Base-by-base conservation (phyloP, 2,329 filamentous ascomycete genomes). In the Sporothrix mexicana region DNA sequence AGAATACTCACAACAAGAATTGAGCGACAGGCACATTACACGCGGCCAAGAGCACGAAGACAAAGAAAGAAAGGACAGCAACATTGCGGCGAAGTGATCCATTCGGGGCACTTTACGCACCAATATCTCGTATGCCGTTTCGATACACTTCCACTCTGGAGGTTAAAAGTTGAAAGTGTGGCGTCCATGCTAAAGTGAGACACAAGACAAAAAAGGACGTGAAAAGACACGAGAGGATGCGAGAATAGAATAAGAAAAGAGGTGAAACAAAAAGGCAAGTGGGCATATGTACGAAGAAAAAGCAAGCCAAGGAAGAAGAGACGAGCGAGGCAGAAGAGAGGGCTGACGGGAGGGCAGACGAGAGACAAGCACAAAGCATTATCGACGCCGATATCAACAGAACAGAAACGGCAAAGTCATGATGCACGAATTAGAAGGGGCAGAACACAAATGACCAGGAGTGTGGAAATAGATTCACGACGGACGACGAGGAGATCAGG, bases 11-110 rank as follows among this genome's bases (percentile, higher is more conserved):
- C 23, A 17, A 62, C 13, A 41, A n/a, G 59, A 20, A 15, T 15
- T 41, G 36, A 10, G 13, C 15, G 25, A n/a, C 12, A 17, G 57
- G 25, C 3, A 9, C 23, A 41, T 6, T 17, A 17, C 59, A 62
- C 59, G n/a, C 8, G 13, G 51, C 51, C 51, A 51, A 62, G 57
- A 62, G n/a, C n/a, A n/a, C n/a, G n/a, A n/a, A n/a, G n/a, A n/a
- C n/a, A n/a, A 51, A 62, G 57, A 62, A 51, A 62, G 57, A 62
- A 15, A 15, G 12, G 12, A 17, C 7, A 51, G 17, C 47, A 51
- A 17, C 6, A 51, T 55, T 4, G 12, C 51, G 8, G 51, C 2
- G 51, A 20, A 36, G 30, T 36, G 30, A 5, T 5, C 30, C 30
- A 2, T 36, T 36, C 30, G 30, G 7, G 30, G 30, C 30, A 36